Base-by-base conservation (phyloP, 164 flowering plant genomes). In the Kingdonia uniflora region DNA sequence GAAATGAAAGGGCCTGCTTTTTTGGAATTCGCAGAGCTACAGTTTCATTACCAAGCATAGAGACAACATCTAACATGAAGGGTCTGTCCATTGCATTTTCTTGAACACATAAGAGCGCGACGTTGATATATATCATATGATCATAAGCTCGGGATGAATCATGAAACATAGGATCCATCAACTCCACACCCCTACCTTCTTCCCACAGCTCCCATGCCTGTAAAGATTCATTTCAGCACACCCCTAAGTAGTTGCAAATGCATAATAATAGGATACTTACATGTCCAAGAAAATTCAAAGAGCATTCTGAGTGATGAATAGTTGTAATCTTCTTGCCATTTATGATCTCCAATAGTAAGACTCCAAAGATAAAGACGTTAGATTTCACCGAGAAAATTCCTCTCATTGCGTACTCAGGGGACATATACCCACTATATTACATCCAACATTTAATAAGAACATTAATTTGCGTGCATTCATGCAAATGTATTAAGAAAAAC, bases 381-480 rank as follows among this genome's bases (percentile, higher is more conserved):
- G 56, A 52, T 52, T 52, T 55, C 20, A 24, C 58, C 7, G 58
- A 55, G 44, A 55, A 55, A 16, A 17, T 26, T 43, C 58, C 58
- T 22, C 23, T 26, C 58, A 55, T 43, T 55, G 49, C 58, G 11
- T 52, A 52, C 25, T 52, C 55, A 13, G 55, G 55, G 16, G 55
- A 52, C 55, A 52, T 52, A 23, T 52, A 42, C 10, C 48, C 48
- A 42, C 48, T 42, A 48, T 42, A 52, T 52, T 38, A 1, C 26
- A 52, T 4, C 14, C 14, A 11, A 20, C 55, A 52, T 16, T 13
- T 24, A 50, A 29, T 14, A 3, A 29, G 4, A 29, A 29, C 35
- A 29, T 4, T 29, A 3, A 29, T 3, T 29, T 29, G 6, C 8
- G 35, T 29, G 35, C 35, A 29, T 29, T 29, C 35, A 29, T 3